Evolutionary conservation across 345 rosid genomes (phyloP), one percentile per base, ranked within the genome.

Genomic region (Gossypium anomalum): DNA sequence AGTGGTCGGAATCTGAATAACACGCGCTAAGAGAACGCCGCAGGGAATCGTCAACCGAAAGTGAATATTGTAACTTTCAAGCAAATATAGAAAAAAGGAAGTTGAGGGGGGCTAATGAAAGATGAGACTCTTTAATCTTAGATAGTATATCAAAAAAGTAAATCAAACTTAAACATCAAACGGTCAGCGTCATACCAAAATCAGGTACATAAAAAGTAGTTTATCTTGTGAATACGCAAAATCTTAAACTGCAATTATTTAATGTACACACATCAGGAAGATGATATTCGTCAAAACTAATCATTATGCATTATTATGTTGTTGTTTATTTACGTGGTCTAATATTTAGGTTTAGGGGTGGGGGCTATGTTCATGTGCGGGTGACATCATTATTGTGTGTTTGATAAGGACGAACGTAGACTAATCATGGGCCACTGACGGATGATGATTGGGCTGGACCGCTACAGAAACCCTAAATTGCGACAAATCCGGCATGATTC

Each of bases 401-500:
- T 16, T 63, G 63, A 68, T 25, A 66, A 53, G 15, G 14, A 67
- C 48, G 51, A 64, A 20, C 48, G 64, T 1, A 14, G 16, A 38
- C 77, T 78, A 75, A 58, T 78, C 62, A 75, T n/a, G 22, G 74
- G 52, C 71, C 75, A 22, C 12, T 34, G 73, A 76, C 45, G 51
- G 10, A 59, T 20, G 22, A 55, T 41, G 17, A n/a, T 9, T n/a
- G 49, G 61, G 16, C 52, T 73, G 38, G 41, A 47, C 66, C 71
- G 41, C 44, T 29, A 22, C 72, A 20, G 79, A 71, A 71, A 67
- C 77, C 79, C 74, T 69, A 60, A 67, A 71, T 76, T 55, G 81
- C 79, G 77, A 78, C 43, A 70, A 76, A 72, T 71, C 81, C 70
- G 53, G 76, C 75, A 19, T 34, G 2, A 57, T 51, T 72, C 2